Base-by-base conservation (phyloP, 2,329 filamentous ascomycete species). In the Fusarium coicis region DNA sequence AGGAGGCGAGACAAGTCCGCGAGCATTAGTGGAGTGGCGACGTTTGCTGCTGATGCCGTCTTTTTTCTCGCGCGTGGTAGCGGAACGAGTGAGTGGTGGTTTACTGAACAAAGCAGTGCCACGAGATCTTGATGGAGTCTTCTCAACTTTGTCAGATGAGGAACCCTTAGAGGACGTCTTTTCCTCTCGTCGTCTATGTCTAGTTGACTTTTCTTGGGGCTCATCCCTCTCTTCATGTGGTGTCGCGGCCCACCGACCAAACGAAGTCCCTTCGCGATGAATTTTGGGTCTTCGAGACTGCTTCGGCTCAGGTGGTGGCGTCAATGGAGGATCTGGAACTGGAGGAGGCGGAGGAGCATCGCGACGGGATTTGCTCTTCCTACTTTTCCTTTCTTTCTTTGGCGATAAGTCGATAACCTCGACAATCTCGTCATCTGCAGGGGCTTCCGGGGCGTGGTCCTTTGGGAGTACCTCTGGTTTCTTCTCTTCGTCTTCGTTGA, bases 231-330 rank as follows among this genome's bases (percentile, higher is more conserved):
- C 81, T 58, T 81, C 81, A 43, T 75, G 79, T 23, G 84, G 80
- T 7, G 87, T 84, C 21, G 90, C 87, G 23, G 88, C 89, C 93
- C 93, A 96, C 80, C 91, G 90, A 40, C 91, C 92, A 94, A 94
- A 96, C 36, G 92, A 90, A 18, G 89, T 86, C 40, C 87, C 87
- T 66, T 93, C 91, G 65, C 93, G 93, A 75, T 90, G 93, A 72
- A 95, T 89, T 78, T 92, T 94, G 34, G 92, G 85, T 19, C 93
- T 97, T 82, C 90, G 93, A 7, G 86, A 86, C 9, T 88, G 89
- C 68, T 86, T 90, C 18, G 87, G 83, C 56, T 91, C 89, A 21
- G 89, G 83, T 9, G 87, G 85, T 34, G 87, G 86, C 12, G 86
- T 84, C 52, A 84, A 79, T 7, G 85, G 84, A 11, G 86, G 81